phyloP scores from a whole-genome alignment of 768 basidiomycete genomes.

The Trametes coccinea region DNA sequence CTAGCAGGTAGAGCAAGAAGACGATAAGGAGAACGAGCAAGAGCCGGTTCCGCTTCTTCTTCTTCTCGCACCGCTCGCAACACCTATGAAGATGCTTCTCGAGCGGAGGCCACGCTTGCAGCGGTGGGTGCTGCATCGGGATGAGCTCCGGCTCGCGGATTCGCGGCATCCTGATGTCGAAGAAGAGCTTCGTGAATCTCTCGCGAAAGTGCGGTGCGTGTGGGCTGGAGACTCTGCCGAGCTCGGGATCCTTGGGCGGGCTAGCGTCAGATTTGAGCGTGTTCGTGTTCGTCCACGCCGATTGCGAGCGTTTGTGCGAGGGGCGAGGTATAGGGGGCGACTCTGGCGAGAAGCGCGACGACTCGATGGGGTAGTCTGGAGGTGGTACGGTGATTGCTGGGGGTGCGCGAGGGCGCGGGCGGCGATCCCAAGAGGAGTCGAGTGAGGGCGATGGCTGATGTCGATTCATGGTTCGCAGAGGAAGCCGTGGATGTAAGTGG shows the following conservation, averaged over 20 bases:
- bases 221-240: constrained; percentile 33
- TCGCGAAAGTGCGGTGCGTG: constrained; percentile 28
- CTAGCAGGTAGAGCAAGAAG: constrained; percentile 44
- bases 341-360: constrained; percentile 47
- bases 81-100: constrained; percentile 38
- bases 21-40: constrained; percentile 38
- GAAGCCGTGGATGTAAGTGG: constrained; percentile 6
- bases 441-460: constrained; percentile 1
- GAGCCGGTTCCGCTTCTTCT: constrained; percentile 33
- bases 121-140: constrained; percentile 27
- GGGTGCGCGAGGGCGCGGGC: constrained; percentile 14
- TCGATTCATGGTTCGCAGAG: constrained; percentile 11
- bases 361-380: constrained; percentile 29
- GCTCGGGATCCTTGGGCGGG: constrained; percentile 22
- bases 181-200: constrained; percentile 39
- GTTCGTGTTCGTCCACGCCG: constrained; percentile 27
- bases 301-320: constrained; percentile 28
- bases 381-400: constrained; percentile 22
- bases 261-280: constrained; percentile 25
- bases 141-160: constrained; percentile 31
- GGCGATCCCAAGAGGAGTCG: constrained; percentile 16
- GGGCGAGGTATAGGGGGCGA: constrained; percentile 33
- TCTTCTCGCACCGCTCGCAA: constrained; percentile 30
- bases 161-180: constrained; percentile 36
- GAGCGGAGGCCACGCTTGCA: constrained; percentile 41